Evolutionary conservation across 768 basidiomycete species (phyloP), one percentile per base, ranked within the genome.

Genomic region (Guyanaporus albipodus): DNA sequence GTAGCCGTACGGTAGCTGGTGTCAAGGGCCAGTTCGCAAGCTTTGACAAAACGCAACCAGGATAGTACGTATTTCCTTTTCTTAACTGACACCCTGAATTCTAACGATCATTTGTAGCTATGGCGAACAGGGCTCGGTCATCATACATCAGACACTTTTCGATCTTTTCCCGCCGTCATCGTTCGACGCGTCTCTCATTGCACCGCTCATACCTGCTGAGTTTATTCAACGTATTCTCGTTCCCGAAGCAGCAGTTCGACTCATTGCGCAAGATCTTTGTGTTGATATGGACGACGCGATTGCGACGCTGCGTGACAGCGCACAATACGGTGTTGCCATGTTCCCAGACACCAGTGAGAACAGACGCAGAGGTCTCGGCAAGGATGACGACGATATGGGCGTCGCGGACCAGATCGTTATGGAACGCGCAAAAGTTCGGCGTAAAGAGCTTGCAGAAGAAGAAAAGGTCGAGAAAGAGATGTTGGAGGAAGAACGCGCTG

Each of bases 141-240:
- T 90, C 56, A 86, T 95, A 47, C 78, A 84, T 42, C 83, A 87
- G 55, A 83, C 83, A 0, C 73, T 95, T 11, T 83, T 82, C 56
- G 75, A 80, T 57, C 71, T 91, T 45, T 91, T 91, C 56, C 87
- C 91, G 2, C 80, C 78, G 0, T 61, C 73, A 4, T 66, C 74
- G 0, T 76, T 88, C 37, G 70, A 80, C 45, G 70, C 78, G 0
- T 60, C 67, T n/a, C 63, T 73, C 10, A 76, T 82, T 21, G 64
- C 72, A 0, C 86, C 94, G 0, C 76, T 97, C 19, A 78, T 81
- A 2, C 73, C 82, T 0, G 76, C 79, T 27, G 85, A 91, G 48
- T 95, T 93, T 59, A 74, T 91, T 29, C 82, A 86, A 31, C 82
- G 83, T 14, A 76, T 97, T 24, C 77, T 98, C n/a, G 82, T 97